phyloP scores from a whole-genome alignment of 2,329 filamentous ascomycete genomes.

The Eurotiales sp. region DNA sequence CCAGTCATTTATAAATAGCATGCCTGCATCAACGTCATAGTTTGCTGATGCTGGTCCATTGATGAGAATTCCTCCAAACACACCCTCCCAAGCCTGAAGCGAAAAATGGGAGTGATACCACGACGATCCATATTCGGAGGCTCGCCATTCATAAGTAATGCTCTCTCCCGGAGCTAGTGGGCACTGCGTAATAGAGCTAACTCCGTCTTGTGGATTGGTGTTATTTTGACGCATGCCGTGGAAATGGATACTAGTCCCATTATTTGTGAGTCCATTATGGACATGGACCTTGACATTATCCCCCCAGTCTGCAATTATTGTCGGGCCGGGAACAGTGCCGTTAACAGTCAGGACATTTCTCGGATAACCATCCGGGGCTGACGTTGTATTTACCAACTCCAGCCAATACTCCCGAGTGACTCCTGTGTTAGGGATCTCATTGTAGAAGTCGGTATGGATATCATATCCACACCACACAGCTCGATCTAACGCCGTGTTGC shows the following conservation, averaged over 20 bases:
- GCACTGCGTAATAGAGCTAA: slow-evolving; percentile 35
- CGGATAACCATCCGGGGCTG: slow-evolving; percentile 27
- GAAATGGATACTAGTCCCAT: slow-evolving; percentile 20
- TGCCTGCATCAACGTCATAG: slow-evolving; percentile 35
- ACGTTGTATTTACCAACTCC: slow-evolving; percentile 20
- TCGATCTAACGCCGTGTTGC: slow-evolving; percentile 8
- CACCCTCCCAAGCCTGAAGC: slow-evolving; percentile 47
- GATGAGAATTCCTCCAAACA: slow-evolving; percentile 56
- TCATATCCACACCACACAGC: slow-evolving; percentile 13
- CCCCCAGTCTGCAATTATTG: slow-evolving; percentile 33
- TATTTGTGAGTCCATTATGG: slow-evolving; percentile 17
- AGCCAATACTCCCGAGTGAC: slow-evolving; percentile 29
- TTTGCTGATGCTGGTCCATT: slow-evolving; percentile 37
- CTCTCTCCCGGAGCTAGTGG: slow-evolving; percentile 32
- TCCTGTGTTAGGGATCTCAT: slow-evolving; percentile 20
- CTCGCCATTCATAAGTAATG: slow-evolving; percentile 36
- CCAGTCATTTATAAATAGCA: slow-evolving; percentile 35
- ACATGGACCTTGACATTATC: slow-evolving; percentile 27
- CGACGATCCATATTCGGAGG: slow-evolving; percentile 33
- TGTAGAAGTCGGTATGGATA: slow-evolving; percentile 12
- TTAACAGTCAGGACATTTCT: slow-evolving; percentile 28
- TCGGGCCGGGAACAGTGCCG: slow-evolving; percentile 31
- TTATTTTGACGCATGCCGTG: slow-evolving; percentile 32
- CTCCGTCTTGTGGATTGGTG: slow-evolving; percentile 31
- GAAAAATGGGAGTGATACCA: slow-evolving; percentile 36